A percentile compares a stretch with the other conserved stretches of the same genome.
Evolutionary conservation across 2,329 filamentous ascomycete genomes (phyloP).

Genomic region (Sporothrix euskadiensis): DNA sequence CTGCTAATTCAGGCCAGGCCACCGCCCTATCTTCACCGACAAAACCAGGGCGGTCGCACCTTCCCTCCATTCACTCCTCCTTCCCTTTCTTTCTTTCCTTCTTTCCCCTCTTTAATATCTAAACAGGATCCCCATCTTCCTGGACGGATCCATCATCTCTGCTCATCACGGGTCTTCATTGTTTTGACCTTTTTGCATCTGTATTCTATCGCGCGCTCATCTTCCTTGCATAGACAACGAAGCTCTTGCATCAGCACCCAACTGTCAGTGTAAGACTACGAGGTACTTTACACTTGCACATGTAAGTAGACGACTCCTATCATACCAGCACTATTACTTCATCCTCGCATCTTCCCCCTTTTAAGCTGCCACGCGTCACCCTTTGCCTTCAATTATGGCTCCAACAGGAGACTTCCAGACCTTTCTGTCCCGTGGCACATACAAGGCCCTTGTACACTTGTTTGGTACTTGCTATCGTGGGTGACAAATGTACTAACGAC

Average conservation of each 20-base stretch:
- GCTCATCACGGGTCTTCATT: neutral
- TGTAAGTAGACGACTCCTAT: neutral
- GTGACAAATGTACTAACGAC: neutral
- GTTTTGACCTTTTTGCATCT: neutral
- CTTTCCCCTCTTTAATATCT: neutral
- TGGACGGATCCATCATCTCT: neutral
- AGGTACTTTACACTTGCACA: neutral
- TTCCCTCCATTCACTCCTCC: slow-evolving; percentile 19
- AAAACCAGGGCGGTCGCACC: slow-evolving; percentile 26
- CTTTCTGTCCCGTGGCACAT: neutral
- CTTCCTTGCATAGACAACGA: neutral
- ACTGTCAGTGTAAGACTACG: neutral
- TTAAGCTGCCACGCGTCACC: neutral
- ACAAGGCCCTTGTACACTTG: neutral
- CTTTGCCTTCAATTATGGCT: neutral
- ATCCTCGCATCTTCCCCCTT: neutral
- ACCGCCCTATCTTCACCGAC: slow-evolving; percentile 22
- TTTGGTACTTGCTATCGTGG: neutral
- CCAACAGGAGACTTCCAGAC: neutral
- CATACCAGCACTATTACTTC: neutral
- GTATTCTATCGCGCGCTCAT: neutral
- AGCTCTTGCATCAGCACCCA: neutral
- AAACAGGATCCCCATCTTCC: neutral
- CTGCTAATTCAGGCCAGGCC: slow-evolving; percentile 9
- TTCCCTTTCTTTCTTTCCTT: slow-evolving; percentile 16